phyloP scores from a whole-genome alignment of 1,284 basidiomycete species.

The Cyathus pygmaeus region DNA sequence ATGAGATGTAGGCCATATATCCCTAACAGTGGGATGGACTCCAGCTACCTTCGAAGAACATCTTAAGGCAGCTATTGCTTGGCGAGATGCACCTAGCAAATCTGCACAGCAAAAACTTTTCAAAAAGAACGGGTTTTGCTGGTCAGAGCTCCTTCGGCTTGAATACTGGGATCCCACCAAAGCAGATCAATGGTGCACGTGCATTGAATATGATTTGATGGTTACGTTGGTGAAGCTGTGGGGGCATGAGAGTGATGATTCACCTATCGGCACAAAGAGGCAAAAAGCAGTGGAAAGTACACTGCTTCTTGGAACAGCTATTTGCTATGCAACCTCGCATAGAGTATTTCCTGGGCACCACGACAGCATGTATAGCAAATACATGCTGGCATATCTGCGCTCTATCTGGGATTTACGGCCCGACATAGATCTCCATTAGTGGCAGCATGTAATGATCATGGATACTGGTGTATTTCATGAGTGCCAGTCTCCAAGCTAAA shows the following conservation, averaged over 20 bases:
- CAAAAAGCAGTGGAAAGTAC: slow-evolving; percentile 18
- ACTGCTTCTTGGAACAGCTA: slow-evolving; percentile 28
- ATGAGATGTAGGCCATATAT: too few relatives aligned
- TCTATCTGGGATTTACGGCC: slow-evolving; percentile 24
- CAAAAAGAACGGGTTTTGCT: slow-evolving; percentile 39
- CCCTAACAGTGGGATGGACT: too few relatives aligned
- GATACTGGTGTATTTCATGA: too few relatives aligned
- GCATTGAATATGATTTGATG: slow-evolving; percentile 33
- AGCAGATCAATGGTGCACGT: slow-evolving; percentile 37
- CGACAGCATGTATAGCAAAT: slow-evolving; percentile 13
- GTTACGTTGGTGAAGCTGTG: slow-evolving; percentile 23
- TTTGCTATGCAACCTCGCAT: slow-evolving; percentile 18
- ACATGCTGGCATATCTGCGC: slow-evolving; percentile 22
- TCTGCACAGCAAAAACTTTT: slow-evolving; percentile 25
- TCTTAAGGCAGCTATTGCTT: slow-evolving; percentile 24
- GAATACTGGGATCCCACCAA: slow-evolving; percentile 50
- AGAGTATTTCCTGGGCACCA: slow-evolving; percentile 4
- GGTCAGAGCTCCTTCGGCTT: slow-evolving; percentile 46
- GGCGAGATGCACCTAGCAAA: slow-evolving; percentile 34
- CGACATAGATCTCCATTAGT: slow-evolving; percentile 15
- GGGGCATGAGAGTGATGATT: slow-evolving; percentile 2
- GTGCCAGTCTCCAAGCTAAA: too few relatives aligned
- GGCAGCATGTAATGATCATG: too few relatives aligned
- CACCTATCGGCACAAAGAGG: background rate
- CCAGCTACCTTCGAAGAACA: slow-evolving; percentile 10